Evolutionary conservation across 2,329 filamentous ascomycete species (phyloP).

Genomic region (Leptographium galeiforme): DNA sequence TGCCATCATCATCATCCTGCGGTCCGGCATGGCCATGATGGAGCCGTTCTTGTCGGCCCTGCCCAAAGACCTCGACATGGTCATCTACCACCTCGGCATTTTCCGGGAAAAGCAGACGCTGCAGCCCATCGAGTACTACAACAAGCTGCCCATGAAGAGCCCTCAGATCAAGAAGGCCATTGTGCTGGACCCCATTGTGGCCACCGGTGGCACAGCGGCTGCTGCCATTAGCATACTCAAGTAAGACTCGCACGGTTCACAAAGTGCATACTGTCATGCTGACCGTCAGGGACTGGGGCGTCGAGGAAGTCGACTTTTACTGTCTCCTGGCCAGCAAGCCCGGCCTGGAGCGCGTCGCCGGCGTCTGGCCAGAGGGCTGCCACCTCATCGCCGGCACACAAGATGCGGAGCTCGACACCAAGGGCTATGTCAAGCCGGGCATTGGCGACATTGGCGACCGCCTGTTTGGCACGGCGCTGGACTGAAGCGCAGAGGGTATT

Average conservation of each 20-base stretch:
- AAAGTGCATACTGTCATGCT: no score
- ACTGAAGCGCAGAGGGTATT: neutral
- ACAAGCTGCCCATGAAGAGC: conserved; percentile 72
- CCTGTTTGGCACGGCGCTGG: conserved; percentile 38
- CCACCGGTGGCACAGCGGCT: conserved; percentile 76
- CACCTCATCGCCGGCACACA: conserved; percentile 73
- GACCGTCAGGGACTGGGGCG: conserved; percentile 62
- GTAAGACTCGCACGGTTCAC: no score
- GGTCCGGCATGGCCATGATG: conserved; percentile 81
- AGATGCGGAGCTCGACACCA: conserved; percentile 58
- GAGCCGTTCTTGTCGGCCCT: conserved; percentile 64
- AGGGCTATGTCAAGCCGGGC: conserved; percentile 81
- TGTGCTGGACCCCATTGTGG: conserved; percentile 81
- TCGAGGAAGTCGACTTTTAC: conserved; percentile 62
- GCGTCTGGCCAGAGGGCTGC: conserved; percentile 62
- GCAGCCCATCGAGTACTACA: conserved; percentile 91
- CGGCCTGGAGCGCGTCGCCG: conserved; percentile 57
- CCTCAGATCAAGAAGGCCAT: conserved; percentile 44
- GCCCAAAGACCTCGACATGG: conserved; percentile 56
- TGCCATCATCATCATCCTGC: conserved; percentile 78
- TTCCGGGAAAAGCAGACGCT: conserved; percentile 82
- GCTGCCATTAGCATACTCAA: conserved; percentile 73
- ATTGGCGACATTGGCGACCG: conserved; percentile 83
- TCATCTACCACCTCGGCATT: conserved; percentile 85
- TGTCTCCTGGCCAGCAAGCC: conserved; percentile 57